Evolutionary conservation across 768 basidiomycete genomes (phyloP).

Genomic region (Collybia nuda): DNA sequence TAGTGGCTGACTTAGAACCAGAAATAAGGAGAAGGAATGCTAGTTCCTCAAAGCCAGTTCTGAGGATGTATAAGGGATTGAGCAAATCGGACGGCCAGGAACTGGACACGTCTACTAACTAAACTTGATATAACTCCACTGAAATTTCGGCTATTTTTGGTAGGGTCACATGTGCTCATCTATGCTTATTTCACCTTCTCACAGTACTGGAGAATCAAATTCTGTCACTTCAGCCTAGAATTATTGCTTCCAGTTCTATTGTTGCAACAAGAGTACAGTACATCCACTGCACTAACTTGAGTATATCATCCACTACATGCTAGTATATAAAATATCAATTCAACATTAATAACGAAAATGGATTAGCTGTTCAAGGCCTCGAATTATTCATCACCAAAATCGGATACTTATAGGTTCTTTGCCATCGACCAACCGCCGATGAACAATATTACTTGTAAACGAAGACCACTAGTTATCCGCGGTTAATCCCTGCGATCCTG

Average conservation of each 20-base stretch:
- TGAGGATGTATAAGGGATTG: neutral
- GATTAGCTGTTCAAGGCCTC: neutral
- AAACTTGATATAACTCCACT: neutral
- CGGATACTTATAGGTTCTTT: slow-evolving; percentile 30
- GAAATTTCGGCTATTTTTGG: neutral
- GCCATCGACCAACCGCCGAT: slow-evolving; percentile 31
- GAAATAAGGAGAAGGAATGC: neutral
- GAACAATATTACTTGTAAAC: slow-evolving; percentile 37
- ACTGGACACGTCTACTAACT: neutral
- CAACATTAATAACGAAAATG: too few species aligned
- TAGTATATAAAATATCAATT: too few species aligned
- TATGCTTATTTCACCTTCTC: neutral
- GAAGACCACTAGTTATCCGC: slow-evolving; percentile 31
- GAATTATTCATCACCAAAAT: slow-evolving; percentile 22
- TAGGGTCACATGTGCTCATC: neutral
- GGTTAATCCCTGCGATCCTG: neutral
- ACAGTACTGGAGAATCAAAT: too few species aligned
- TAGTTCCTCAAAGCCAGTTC: neutral
- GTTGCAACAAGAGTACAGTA: neutral
- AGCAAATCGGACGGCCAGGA: neutral
- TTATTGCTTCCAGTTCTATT: neutral
- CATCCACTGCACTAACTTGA: neutral
- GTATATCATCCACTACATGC: too few species aligned
- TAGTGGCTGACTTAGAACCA: slow-evolving; percentile 1
- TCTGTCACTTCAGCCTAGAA: too few species aligned